Evolutionary conservation across 257 asterid species (phyloP), one percentile per base, ranked within the genome.

Genomic region (Ophiorrhiza pumila): DNA sequence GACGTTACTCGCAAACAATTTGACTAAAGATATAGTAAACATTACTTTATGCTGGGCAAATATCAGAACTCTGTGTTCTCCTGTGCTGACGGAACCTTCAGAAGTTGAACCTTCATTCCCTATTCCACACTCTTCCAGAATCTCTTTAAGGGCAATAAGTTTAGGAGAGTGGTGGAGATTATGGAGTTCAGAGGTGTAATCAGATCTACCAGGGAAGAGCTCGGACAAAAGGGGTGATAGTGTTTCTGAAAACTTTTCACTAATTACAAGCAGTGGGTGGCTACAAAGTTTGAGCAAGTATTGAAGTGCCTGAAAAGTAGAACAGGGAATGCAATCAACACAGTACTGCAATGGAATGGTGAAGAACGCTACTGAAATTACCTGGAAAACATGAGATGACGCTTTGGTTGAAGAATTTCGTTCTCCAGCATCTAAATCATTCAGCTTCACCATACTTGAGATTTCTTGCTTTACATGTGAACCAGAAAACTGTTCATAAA

Each of bases 361-460:
- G 31, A 71, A 71, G 29, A 53, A 29, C 35, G 37, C 72, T 61
- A 62, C 78, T 32, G 43, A 41, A 47, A 76, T 70, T 83, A 89
- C 99, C 97, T 95, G 99, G 89, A 95, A 95, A 85, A 95, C 98
- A 86, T 95, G 99, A 72, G 98, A 62, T 79, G 99, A 87, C 53
- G 96, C 91, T 84, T 89, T 92, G 56, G 96, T 89, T 25, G 91
- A 74, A 32, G 78, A 61, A 22, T 71, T 76, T 53, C 62, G 83
- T 77, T 72, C 96, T 80, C 83, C 92, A 41, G 85, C 61, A 78
- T 89, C 95, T 65, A 58, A 64, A 31, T 95, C 98, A 74, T 87
- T 87, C 87, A 52, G 72, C 83, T 88, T 88, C 76, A 95, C 96
- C 72, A 95, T 87, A 78, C 78, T 92, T 71, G 97, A 89, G 64